phyloP scores from a whole-genome alignment of 2,329 filamentous ascomycete genomes.

The Epichloe hybrida region DNA sequence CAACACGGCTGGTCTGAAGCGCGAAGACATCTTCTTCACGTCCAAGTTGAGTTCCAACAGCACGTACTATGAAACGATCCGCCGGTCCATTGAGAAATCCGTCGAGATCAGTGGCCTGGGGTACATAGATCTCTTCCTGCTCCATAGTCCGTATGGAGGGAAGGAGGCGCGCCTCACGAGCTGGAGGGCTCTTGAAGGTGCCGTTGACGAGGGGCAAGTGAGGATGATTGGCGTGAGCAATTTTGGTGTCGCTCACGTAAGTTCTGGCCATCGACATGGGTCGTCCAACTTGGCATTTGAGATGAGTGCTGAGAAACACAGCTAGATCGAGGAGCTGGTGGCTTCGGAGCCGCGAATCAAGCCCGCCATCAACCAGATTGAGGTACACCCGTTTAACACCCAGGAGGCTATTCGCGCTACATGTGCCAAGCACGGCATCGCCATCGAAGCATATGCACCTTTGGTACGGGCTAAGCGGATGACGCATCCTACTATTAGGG shows the following conservation, averaged over 20 bases:
- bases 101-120: conserved; percentile 52
- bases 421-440: conserved; percentile 52
- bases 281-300: no score
- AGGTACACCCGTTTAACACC: conserved; percentile 74
- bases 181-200: no score
- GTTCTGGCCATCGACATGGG: no score
- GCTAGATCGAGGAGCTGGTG: no score
- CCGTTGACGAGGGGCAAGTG: no score
- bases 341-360: neutral
- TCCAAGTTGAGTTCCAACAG: conserved; percentile 59
- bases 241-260: no score
- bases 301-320: no score
- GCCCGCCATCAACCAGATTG: conserved; percentile 70
- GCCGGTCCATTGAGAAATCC: conserved; percentile 50
- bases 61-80: conserved; percentile 52
- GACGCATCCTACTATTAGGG: conserved; percentile 48
- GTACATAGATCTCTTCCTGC: conserved; percentile 67
- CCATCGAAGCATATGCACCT: conserved; percentile 69
- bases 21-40: conserved; percentile 66
- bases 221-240: no score
- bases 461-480: conserved; percentile 59
- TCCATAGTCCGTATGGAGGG: conserved; percentile 70
- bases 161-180: conserved; percentile 21
- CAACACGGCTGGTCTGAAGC: conserved; percentile 37
- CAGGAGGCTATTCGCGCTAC: conserved; percentile 51